Evolutionary conservation across 2,329 filamentous ascomycete species (phyloP), one percentile per base, ranked within the genome.

Genomic region (Aspergillus thermomutatus): DNA sequence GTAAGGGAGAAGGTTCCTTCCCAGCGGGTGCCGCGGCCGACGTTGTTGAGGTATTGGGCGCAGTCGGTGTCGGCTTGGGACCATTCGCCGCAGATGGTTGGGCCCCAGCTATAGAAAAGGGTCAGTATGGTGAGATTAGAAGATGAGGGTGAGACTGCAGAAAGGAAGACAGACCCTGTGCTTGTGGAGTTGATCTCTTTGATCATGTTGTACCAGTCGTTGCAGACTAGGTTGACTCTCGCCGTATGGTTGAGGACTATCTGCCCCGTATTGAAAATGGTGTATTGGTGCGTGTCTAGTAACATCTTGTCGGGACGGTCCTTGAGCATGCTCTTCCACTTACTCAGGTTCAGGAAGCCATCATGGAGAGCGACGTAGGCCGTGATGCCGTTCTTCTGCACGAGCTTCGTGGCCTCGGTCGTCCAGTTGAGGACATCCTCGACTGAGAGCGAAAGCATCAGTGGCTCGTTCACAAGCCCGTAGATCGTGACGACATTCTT

Each of bases 31-130:
- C 94, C 94, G 69, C 87, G 86, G 66, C 88, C 88, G 40, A 97
- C 91, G 74, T 96, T 93, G 75, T 95, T 97, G 66, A 99, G 84
- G 75, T 90, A 86, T 57, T 82, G 75, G 0, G 92, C 87, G 77
- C 94, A 99, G 78, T 99, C 94, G 1, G 94, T 97, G 75, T 99
- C 94, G 41, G 94, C 93, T 78, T 97, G 93, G 0, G 89, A 93
- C 92, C 92, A 99, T 80, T 99, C 94, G 63, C 93, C 94, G 73
- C 95, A 92, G 64, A 97, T 85, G 19, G 92, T 97, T 0, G 93
- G 92, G 0, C 94, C 94, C 77, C 93, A 99, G 9, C 79, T 80
- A 50, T 41, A 51, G 43, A 54, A 6, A 23, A 14, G 47, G 34
- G 52, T 59, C 50, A 51, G 50, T 53, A 17, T 37, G 31, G 31